phyloP scores from a whole-genome alignment of 768 basidiomycete genomes.

The Pisolithus orientalis region DNA sequence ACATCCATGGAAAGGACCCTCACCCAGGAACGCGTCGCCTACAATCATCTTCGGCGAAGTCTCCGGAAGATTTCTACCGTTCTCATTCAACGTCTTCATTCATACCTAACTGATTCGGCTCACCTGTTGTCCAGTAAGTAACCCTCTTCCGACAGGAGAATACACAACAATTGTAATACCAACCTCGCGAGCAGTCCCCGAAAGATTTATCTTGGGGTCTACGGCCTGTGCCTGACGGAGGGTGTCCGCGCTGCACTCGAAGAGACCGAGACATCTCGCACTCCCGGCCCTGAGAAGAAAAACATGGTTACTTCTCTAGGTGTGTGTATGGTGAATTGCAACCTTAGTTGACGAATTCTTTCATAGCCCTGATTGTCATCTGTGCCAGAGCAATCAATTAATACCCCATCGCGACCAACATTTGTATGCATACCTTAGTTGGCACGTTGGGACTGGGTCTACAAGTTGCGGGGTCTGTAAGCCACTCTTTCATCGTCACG shows the following conservation, averaged over 20 bases:
- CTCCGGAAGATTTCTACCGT: slow-evolving; percentile 26
- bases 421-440: slow-evolving; percentile 36
- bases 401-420: neutral
- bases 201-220: slow-evolving; percentile 33
- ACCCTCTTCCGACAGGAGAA: slow-evolving; percentile 46
- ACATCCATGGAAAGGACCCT: slow-evolving; percentile 19
- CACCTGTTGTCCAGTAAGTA: slow-evolving; percentile 42
- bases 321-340: neutral
- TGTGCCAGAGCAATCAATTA: slow-evolving; percentile 5
- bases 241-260: slow-evolving; percentile 41
- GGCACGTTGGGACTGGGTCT: slow-evolving; percentile 38
- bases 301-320: neutral
- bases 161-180: slow-evolving; percentile 47
- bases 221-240: slow-evolving; percentile 47
- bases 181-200: slow-evolving; percentile 42
- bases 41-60: slow-evolving; percentile 25
- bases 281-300: slow-evolving; percentile 24
- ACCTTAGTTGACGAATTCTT: slow-evolving; percentile 45
- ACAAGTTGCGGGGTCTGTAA: neutral
- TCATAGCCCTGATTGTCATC: slow-evolving; percentile 43
- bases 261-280: slow-evolving; percentile 44
- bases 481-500: neutral
- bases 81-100: neutral
- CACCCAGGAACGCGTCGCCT: slow-evolving; percentile 16
- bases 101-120: slow-evolving; percentile 8